phyloP scores from a whole-genome alignment of 2,329 filamentous ascomycete genomes.

The Fusarium bulbicola region DNA sequence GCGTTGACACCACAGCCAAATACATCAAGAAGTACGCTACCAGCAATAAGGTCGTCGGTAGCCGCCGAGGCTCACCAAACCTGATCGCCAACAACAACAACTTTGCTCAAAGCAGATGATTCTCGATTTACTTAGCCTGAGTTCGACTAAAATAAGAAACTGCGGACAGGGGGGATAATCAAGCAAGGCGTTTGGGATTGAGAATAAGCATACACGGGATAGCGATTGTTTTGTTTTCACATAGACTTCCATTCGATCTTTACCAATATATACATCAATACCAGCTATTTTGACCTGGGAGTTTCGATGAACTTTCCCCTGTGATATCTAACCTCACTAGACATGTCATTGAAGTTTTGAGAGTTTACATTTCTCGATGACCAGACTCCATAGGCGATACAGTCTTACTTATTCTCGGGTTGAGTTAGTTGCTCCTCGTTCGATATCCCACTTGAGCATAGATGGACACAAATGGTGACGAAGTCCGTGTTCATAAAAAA shows the following conservation, averaged over 20 bases:
- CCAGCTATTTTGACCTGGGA: background rate
- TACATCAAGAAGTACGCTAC: constrained; percentile 54
- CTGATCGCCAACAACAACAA: constrained; percentile 60
- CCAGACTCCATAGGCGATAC: background rate
- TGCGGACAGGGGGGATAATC: background rate
- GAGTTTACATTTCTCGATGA: too few species aligned
- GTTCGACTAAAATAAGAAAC: background rate
- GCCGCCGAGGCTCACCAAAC: constrained; percentile 54
- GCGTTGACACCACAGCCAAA: constrained; percentile 48
- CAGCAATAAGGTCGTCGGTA: constrained; percentile 51
- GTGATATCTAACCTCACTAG: background rate
- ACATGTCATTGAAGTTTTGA: background rate
- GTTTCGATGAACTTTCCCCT: background rate
- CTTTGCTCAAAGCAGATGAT: constrained; percentile 21
- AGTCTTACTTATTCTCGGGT: background rate
- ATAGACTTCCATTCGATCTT: constrained; percentile 9
- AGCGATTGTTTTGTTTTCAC: background rate
- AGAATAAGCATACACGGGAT: background rate
- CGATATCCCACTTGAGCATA: background rate
- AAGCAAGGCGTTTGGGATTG: constrained; percentile 17
- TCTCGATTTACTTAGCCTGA: background rate
- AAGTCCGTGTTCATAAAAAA: background rate
- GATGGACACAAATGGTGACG: too few species aligned
- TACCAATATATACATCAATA: background rate
- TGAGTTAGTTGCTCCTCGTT: background rate